A percentile compares a stretch with the other conserved stretches of the same genome.
These are phyloP conservation scores for Chenopodium suecicum DNA, from an alignment of 148 eudicot species.

Conservation along the genomic window DNA sequence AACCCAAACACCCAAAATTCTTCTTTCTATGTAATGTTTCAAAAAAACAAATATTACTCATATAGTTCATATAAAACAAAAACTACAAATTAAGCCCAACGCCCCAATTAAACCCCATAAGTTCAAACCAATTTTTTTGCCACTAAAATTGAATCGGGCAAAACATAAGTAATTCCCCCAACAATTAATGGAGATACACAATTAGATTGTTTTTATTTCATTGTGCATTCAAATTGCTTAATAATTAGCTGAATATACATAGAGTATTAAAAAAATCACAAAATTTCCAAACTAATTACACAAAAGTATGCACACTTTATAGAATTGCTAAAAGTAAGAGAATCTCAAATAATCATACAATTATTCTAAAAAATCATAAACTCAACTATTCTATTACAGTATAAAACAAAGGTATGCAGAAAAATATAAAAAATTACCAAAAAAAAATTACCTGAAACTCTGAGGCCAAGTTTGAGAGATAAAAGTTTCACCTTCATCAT, in stretches of 20 bases:
- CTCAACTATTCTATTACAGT: too few relatives aligned
- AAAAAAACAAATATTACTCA: background rate
- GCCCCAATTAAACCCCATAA: background rate
- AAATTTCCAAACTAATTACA: background rate
- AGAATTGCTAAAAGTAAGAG: background rate
- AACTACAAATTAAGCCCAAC: background rate
- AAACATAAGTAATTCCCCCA: too few relatives aligned
- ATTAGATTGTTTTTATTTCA: background rate
- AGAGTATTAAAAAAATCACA: background rate
- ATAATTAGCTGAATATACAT: background rate
- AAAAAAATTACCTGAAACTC: conserved; percentile 50
- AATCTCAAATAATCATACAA: background rate
- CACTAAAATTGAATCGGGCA: background rate
- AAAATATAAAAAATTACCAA: conserved; percentile 27
- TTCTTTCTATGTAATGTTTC: background rate
- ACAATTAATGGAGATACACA: background rate
- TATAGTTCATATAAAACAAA: background rate
- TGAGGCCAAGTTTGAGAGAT: conserved; percentile 69
- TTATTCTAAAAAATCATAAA: background rate
- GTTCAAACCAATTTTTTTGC: background rate
- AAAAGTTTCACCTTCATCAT: conserved; percentile 24
- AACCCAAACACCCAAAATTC: background rate
- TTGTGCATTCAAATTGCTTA: background rate
- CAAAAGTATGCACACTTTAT: background rate
- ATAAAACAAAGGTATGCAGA: background rate